These are phyloP conservation scores for Hysterangium stoloniferum DNA, from an alignment of 768 basidiomycete species.

Conservation along the genomic window DNA sequence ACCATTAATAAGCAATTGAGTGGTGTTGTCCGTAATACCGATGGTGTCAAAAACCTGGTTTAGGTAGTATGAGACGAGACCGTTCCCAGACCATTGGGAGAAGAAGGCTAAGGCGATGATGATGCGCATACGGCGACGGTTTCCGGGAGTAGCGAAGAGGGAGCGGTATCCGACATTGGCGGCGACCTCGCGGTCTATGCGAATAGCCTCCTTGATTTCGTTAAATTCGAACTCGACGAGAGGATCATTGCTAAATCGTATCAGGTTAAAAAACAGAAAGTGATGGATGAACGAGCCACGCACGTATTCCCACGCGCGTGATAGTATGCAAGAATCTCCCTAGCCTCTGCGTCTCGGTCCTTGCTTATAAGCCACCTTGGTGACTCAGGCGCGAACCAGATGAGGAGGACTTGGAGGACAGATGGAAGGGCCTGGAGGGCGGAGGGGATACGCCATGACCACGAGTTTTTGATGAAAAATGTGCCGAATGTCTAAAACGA, in stretches of 20 bases:
- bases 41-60: slow-evolving; percentile 21
- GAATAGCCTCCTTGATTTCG: slow-evolving; percentile 55
- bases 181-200: slow-evolving; percentile 38
- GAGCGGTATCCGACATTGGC: slow-evolving; percentile 62
- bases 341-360: slow-evolving; percentile 42
- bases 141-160: slow-evolving; percentile 58
- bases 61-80: slow-evolving; percentile 28
- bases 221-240: slow-evolving; percentile 54
- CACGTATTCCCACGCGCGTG: slow-evolving; percentile 43
- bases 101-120: slow-evolving; percentile 75
- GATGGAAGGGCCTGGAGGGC: slow-evolving; percentile 49
- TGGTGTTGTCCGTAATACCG: slow-evolving; percentile 12
- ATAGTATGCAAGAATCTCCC: slow-evolving; percentile 43
- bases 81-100: slow-evolving; percentile 49
- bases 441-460: slow-evolving; percentile 70
- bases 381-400: slow-evolving; percentile 55
- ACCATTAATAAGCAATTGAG: slow-evolving; percentile 13
- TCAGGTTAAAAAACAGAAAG: background rate
- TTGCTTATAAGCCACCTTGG: slow-evolving; percentile 58
- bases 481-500: slow-evolving; percentile 7
- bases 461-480: slow-evolving; percentile 18
- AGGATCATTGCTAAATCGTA: slow-evolving; percentile 33
- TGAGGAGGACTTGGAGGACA: slow-evolving; percentile 44
- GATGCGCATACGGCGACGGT: slow-evolving; percentile 69
- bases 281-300: background rate